A percentile compares a stretch with the other conserved stretches of the same genome.
Evolutionary conservation across 1,284 basidiomycete species (phyloP).

Genomic region (Uromyces viciae-fabae): DNA sequence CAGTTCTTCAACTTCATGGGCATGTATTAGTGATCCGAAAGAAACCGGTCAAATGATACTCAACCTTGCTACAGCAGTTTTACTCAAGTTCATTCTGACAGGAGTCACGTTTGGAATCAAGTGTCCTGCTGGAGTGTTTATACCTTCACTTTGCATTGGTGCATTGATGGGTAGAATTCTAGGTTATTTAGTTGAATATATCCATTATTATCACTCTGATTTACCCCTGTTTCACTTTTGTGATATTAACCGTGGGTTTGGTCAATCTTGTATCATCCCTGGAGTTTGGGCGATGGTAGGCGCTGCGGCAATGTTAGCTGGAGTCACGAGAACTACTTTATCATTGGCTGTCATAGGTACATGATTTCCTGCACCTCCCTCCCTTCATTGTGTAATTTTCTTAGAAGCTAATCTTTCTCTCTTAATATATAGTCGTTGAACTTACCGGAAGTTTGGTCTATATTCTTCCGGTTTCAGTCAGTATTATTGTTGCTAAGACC

Average conservation of each 20-base stretch:
- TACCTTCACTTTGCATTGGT: conserved; percentile 93
- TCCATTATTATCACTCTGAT: conserved; percentile 67
- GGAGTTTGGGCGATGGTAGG: conserved; percentile 56
- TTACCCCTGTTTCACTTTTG: conserved; percentile 67
- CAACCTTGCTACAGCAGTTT: not conserved
- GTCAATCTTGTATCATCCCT: conserved; percentile 53
- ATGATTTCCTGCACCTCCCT: conserved; percentile 23
- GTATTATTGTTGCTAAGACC: conserved; percentile 83
- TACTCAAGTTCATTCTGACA: conserved; percentile 16
- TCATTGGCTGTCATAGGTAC: conserved; percentile 80
- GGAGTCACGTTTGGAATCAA: conserved; percentile 29
- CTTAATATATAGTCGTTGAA: conserved; percentile 27
- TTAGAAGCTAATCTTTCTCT: too few species aligned
- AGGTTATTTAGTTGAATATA: conserved; percentile 76
- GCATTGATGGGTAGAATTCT: conserved; percentile 87
- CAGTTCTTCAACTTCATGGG: conserved; percentile 48
- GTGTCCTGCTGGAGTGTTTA: conserved; percentile 79
- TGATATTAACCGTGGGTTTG: conserved; percentile 49
- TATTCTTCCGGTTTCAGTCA: conserved; percentile 87
- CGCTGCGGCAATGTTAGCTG: conserved; percentile 55
- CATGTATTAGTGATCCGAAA: not conserved
- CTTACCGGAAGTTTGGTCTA: conserved; percentile 75
- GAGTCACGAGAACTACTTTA: conserved; percentile 65
- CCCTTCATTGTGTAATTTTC: too few species aligned
- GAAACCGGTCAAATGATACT: conserved; percentile 51